Evolutionary conservation across 2,329 filamentous ascomycete species (phyloP), one percentile per base, ranked within the genome.

Genomic region (Penicillium vulpinum): DNA sequence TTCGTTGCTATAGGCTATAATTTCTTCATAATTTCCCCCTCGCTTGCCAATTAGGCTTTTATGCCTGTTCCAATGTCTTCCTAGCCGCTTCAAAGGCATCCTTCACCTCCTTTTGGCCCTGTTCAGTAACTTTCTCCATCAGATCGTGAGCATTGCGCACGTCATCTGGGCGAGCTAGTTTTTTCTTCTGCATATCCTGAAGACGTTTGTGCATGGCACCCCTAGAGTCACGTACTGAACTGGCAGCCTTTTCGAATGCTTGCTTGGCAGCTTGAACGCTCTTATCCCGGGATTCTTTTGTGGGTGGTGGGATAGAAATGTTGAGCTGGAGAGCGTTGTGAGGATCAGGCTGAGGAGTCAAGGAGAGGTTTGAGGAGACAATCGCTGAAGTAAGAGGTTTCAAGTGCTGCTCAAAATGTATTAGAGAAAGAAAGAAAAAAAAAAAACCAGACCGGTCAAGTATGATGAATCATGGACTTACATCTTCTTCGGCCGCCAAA

Each of bases 401-500:
- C 49, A 79, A 59, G 57, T 79, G 74, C 77, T 80, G 39, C 29
- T 38, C 21, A 41, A 44, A 16, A 29, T 44, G 21, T 21, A 29
- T 54, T 43, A 48, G 48, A 16, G 7, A 15, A 49, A 45, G 31
- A 26, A 33, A 28, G 2, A 21, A 47, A 58, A 36, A 36, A 22
- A 28, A 48, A 21, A 31, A 41, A 33, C 11, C 21, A 21, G 26
- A 21, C n/a, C 24, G n/a, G 39, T 29, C 38, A 36, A 45, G 11
- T 54, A 26, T 35, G 11, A 26, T 18, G 10, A 62, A 77, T 35
- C 16, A 26, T 18, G 10, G 61, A 77, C 80, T 65, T 69, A 88
- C 86, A 57, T 84, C 83, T 65, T 85, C 81, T 66, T 90, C 88
- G 15, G 85, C 83, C 38, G 84, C 84, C 22, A 88, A 70, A n/a